phyloP scores from a whole-genome alignment of 148 eudicot species.

The Silene conica region DNA sequence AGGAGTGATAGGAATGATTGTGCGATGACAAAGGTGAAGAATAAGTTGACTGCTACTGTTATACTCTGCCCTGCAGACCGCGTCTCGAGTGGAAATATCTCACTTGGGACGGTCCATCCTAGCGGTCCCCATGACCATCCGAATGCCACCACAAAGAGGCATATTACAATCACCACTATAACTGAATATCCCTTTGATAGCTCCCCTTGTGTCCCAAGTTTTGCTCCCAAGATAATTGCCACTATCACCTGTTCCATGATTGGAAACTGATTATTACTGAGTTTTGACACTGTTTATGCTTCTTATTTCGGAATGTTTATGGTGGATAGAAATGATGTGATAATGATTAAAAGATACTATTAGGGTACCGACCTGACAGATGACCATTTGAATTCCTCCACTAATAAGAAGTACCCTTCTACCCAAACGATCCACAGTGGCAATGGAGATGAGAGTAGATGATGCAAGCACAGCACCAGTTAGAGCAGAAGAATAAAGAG shows the following conservation, averaged over 20 bases:
- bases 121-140: constrained; percentile 96
- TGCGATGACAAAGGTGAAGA: constrained; percentile 80
- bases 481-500: constrained; percentile 68
- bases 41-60: constrained; percentile 75
- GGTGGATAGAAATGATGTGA: not conserved
- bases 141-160: constrained; percentile 73
- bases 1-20: constrained; percentile 68
- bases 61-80: constrained; percentile 89
- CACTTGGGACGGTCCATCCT: constrained; percentile 91
- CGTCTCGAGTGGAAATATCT: constrained; percentile 83
- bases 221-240: constrained; percentile 61
- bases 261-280: not conserved
- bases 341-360: not conserved
- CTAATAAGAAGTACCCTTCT: constrained; percentile 58
- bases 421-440: constrained; percentile 64
- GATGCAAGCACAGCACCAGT: constrained; percentile 61
- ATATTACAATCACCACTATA: constrained; percentile 57
- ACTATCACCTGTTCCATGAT: constrained; percentile 57
- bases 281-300: not conserved
- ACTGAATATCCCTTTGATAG: constrained; percentile 56
- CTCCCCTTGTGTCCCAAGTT: constrained; percentile 48
- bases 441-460: constrained; percentile 65
- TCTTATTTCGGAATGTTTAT: not conserved
- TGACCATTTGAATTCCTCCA: constrained; percentile 65
- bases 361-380: constrained; percentile 45